phyloP scores from a whole-genome alignment of 2,329 filamentous ascomycete species.

The Plenodomus biglobosus region DNA sequence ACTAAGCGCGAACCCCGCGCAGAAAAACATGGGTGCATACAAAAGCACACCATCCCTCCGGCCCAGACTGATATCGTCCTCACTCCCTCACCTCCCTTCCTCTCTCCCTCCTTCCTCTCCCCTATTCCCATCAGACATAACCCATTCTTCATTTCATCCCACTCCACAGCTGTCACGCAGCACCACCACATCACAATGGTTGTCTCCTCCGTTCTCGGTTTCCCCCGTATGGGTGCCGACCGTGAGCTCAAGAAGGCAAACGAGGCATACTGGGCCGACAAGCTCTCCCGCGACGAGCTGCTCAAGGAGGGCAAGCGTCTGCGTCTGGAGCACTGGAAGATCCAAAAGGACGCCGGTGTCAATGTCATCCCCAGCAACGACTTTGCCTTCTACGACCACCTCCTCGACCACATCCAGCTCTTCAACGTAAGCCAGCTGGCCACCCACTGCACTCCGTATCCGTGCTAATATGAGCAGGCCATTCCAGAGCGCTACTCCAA shows the following conservation, averaged over 20 bases:
- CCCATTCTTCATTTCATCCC: constrained; percentile 15
- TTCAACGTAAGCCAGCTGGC: constrained; percentile 71
- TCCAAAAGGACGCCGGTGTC: constrained; percentile 98
- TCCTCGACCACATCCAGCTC: constrained; percentile 96
- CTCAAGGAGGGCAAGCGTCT: constrained; percentile 95
- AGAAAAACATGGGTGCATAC: constrained; percentile 25
- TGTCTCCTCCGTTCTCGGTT: constrained; percentile 80
- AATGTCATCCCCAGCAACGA: constrained; percentile 99
- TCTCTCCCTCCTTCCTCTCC: constrained; percentile 8
- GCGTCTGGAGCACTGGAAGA: constrained; percentile 96
- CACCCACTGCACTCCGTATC: background rate
- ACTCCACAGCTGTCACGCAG: constrained; percentile 4
- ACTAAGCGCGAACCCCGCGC: constrained; percentile 21
- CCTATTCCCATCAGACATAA: background rate
- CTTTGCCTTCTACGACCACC: constrained; percentile 98
- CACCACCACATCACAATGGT: constrained; percentile 46
- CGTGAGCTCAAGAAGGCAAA: constrained; percentile 99
- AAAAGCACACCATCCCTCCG: constrained; percentile 42
- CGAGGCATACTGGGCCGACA: constrained; percentile 95
- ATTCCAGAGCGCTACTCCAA: constrained; percentile 91
- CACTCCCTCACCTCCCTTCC: constrained; percentile 3
- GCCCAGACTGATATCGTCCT: constrained; percentile 12
- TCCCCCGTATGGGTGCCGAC: constrained; percentile 97
- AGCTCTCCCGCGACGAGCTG: constrained; percentile 88
- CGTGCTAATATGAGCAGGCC: constrained; percentile 58